A percentile compares a stretch with the other conserved stretches of the same genome.
phyloP scores from a whole-genome alignment of 2,329 filamentous ascomycete genomes.

The Botrytis sinoallii region DNA sequence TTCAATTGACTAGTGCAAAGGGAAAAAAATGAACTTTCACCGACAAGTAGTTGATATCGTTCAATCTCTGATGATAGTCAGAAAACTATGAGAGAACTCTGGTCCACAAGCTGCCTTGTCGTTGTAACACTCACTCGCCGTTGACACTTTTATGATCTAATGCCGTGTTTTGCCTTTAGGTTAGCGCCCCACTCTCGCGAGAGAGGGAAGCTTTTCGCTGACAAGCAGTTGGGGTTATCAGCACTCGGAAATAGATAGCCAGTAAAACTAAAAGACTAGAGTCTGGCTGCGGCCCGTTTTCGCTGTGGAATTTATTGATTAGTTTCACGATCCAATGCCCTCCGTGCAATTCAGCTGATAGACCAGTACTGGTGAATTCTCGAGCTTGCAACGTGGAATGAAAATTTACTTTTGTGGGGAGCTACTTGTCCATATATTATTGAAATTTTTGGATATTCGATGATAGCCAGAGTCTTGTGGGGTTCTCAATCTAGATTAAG shows the following conservation, averaged over 20 bases:
- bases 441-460: rapidly evolving
- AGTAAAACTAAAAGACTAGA: background rate
- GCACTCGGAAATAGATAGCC: background rate
- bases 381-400: background rate
- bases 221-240: background rate
- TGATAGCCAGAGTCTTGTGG: background rate
- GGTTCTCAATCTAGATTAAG: background rate
- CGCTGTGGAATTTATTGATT: background rate
- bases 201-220: background rate
- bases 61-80: background rate
- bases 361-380: background rate
- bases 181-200: background rate
- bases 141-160: background rate
- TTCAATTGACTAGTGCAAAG: background rate
- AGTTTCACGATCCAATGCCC: background rate
- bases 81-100: background rate
- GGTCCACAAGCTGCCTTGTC: background rate
- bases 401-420: background rate
- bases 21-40: background rate
- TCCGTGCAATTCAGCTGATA: background rate
- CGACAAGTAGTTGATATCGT: background rate
- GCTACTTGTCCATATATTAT: background rate
- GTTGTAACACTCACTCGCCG: background rate
- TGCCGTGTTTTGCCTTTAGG: background rate
- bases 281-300: background rate